A percentile compares a stretch with the other conserved stretches of the same genome.
Conservation (phyloP, 2,329 filamentous ascomycete species). For the Colletotrichum sp. region DNA sequence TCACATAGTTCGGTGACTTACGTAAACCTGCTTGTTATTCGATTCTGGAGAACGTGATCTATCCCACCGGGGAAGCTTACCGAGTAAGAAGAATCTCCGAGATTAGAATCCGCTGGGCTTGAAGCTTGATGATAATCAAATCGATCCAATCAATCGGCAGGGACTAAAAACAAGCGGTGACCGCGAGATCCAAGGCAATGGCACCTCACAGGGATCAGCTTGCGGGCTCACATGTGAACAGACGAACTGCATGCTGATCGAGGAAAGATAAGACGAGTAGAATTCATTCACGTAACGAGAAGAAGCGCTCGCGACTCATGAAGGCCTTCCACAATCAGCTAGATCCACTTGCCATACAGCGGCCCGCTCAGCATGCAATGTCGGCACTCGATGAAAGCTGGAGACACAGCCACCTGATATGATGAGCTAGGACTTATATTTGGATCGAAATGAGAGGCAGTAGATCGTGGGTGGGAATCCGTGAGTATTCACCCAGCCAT, state of each 20-base stretch:
- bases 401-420: not conserved
- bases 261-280: not conserved
- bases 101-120: not conserved
- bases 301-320: slow-evolving; percentile 8
- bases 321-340: not conserved
- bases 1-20: not conserved
- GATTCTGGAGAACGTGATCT: not conserved
- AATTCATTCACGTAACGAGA: not conserved
- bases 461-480: not conserved
- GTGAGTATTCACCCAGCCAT: not conserved
- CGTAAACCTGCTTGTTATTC: not conserved
- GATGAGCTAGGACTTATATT: not conserved
- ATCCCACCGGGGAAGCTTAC: not conserved
- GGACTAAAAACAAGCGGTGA: not conserved
- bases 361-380: not conserved
- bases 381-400: not conserved
- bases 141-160: not conserved
- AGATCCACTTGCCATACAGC: not conserved
- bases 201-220: not conserved
- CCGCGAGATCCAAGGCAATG: not conserved
- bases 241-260: not conserved
- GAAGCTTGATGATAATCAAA: not conserved
- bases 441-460: not conserved
- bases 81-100: not conserved
- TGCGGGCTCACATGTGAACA: not conserved